Conservation (phyloP, 176 grass and related monocot species). For the Avena eriantha region DNA sequence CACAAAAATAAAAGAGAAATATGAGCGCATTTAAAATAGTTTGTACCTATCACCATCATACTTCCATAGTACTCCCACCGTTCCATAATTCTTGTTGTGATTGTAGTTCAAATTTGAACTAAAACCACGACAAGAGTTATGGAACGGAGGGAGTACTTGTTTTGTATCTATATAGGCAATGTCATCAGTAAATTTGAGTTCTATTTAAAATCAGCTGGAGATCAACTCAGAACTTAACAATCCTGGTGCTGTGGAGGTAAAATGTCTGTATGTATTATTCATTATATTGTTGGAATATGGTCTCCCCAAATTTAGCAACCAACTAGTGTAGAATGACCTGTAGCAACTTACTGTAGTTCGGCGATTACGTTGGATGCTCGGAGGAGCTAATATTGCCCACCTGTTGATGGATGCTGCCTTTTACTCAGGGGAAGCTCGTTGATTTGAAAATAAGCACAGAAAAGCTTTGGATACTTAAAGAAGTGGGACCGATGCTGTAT, state of each 20-base stretch:
- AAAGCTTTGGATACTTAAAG: conserved; percentile 98
- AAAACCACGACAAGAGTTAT: too few species aligned
- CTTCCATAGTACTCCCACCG: not conserved
- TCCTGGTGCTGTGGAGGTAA: conserved; percentile 15
- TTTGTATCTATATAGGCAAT: conserved; percentile 5
- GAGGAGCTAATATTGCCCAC: conserved; percentile 33
- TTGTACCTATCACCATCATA: conserved; percentile 1
- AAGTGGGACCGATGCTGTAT: conserved; percentile 77
- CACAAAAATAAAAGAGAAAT: not conserved
- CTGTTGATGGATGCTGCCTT: conserved; percentile 42
- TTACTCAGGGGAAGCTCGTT: conserved; percentile 71
- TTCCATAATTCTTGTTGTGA: too few species aligned
- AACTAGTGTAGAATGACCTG: not conserved
- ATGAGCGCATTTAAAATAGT: conserved; percentile 2
- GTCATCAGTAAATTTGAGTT: not conserved
- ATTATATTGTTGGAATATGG: conserved; percentile 25
- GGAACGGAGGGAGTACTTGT: not conserved
- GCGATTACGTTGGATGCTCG: not conserved
- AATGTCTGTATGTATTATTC: conserved; percentile 25
- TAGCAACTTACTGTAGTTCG: conserved; percentile 24
- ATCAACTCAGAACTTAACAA: conserved; percentile 26
- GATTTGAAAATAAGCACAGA: conserved; percentile 75
- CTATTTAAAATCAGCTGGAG: not conserved
- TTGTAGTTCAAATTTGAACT: too few species aligned
- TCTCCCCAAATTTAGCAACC: not conserved